These are phyloP conservation scores for Pterulicium gracile DNA, from an alignment of 1,284 basidiomycete species.

Conservation along the genomic window DNA sequence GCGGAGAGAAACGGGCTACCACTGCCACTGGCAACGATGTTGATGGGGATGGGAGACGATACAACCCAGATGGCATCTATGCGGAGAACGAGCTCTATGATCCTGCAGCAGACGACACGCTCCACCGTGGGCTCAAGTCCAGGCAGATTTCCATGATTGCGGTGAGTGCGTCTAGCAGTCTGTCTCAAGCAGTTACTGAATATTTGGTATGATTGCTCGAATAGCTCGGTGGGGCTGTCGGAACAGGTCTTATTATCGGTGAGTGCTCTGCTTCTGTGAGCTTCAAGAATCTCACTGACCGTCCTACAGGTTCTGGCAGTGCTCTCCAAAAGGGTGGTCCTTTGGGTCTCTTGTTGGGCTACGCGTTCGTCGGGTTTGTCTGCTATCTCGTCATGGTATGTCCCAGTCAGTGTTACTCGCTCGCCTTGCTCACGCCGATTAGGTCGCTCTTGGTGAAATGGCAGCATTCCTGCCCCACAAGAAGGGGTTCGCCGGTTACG, in stretches of 20 bases:
- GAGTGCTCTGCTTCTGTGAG: not conserved
- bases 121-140: constrained; percentile 54
- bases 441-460: constrained; percentile 39
- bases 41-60: not conserved
- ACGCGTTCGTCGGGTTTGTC: constrained; percentile 42
- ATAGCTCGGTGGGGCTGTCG: constrained; percentile 49
- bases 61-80: constrained; percentile 2
- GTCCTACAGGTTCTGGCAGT: constrained; percentile 27
- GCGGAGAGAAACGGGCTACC: constrained; percentile 18
- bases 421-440: not conserved
- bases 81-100: constrained; percentile 29
- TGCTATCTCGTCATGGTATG: constrained; percentile 39
- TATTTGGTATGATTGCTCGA: constrained; percentile 3
- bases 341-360: constrained; percentile 38
- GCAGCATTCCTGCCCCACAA: constrained; percentile 43
- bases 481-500: constrained; percentile 44
- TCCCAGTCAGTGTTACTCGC: not conserved
- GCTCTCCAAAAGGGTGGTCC: constrained; percentile 45
- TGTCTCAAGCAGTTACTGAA: constrained; percentile 2
- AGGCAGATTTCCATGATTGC: constrained; percentile 68
- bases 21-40: too few species aligned
- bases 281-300: constrained; percentile 11
- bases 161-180: constrained; percentile 20
- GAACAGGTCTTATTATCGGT: constrained; percentile 72
- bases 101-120: constrained; percentile 29